These are phyloP conservation scores for Rhododendron molle DNA, from an alignment of 148 eudicot genomes.

Conservation along the genomic window DNA sequence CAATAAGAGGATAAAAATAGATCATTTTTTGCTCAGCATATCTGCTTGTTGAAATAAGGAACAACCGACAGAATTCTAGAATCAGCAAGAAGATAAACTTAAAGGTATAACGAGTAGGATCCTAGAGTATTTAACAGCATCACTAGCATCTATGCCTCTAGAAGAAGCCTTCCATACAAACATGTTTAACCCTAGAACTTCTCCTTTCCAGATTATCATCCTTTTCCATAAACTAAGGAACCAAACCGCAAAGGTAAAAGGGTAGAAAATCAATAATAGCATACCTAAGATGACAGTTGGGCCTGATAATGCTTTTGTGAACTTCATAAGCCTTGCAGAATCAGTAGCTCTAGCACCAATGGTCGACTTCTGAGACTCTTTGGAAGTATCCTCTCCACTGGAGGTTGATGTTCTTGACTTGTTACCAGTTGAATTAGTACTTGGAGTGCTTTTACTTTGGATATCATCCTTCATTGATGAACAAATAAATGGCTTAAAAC, in stretches of 20 bases:
- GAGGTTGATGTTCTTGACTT: slow-evolving; percentile 41
- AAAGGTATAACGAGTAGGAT: not conserved
- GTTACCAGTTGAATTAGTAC: slow-evolving; percentile 32
- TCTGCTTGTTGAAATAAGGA: not conserved
- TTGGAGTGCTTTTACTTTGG: slow-evolving; percentile 29
- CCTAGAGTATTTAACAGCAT: not conserved
- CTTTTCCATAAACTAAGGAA: not conserved
- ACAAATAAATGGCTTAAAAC: slow-evolving; percentile 7
- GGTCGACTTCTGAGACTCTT: slow-evolving; percentile 55
- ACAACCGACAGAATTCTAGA: not conserved
- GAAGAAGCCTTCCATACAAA: not conserved
- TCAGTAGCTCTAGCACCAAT: slow-evolving; percentile 81
- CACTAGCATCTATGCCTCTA: not conserved
- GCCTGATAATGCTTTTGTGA: slow-evolving; percentile 72
- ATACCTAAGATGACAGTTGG: slow-evolving; percentile 77
- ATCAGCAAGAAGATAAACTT: not conserved
- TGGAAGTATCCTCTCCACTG: slow-evolving; percentile 32
- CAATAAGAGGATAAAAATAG: not conserved
- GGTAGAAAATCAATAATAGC: not conserved
- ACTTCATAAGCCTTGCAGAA: slow-evolving; percentile 87
- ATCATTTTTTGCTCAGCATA: not conserved
- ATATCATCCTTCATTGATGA: slow-evolving; percentile 44
- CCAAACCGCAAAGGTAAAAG: not conserved
- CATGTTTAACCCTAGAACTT: not conserved
- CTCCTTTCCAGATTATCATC: not conserved